These are phyloP conservation scores for Penicillium fimorum DNA, from an alignment of 495 filamentous ascomycete genomes.

Conservation along the genomic window DNA sequence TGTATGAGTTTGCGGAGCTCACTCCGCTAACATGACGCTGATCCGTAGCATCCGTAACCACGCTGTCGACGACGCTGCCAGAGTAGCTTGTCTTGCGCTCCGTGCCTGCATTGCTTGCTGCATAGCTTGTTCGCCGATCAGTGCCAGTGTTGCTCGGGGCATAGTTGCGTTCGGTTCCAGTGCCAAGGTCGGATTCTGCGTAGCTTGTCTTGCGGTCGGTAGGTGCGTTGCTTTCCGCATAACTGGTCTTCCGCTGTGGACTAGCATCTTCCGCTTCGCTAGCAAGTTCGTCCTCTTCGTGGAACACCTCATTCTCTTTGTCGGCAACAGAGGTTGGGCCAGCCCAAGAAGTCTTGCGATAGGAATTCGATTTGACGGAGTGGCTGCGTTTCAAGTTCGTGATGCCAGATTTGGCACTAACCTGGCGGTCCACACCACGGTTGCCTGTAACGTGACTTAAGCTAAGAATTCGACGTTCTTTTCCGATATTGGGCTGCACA, in stretches of 20 bases:
- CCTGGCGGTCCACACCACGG: slow-evolving; percentile 58
- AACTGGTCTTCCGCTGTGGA: slow-evolving; percentile 55
- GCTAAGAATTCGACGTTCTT: slow-evolving; percentile 75
- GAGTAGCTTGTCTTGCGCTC: slow-evolving; percentile 54
- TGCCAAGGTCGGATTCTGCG: neutral
- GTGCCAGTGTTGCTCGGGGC: slow-evolving; percentile 51
- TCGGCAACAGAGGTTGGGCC: slow-evolving; percentile 50
- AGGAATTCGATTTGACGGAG: slow-evolving; percentile 63
- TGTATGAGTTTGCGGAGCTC: slow-evolving; percentile 38
- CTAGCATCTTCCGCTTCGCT: slow-evolving; percentile 46
- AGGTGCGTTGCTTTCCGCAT: slow-evolving; percentile 37
- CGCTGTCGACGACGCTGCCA: slow-evolving; percentile 47
- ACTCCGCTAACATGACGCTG: slow-evolving; percentile 53
- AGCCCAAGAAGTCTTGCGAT: slow-evolving; percentile 76
- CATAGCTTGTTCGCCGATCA: slow-evolving; percentile 54
- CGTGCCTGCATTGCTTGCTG: slow-evolving; percentile 41
- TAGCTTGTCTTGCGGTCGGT: slow-evolving; percentile 25
- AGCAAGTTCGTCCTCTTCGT: slow-evolving; percentile 51
- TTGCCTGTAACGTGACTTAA: slow-evolving; percentile 86
- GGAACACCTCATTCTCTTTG: slow-evolving; percentile 62
- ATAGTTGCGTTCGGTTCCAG: slow-evolving; percentile 21
- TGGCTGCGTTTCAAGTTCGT: slow-evolving; percentile 64
- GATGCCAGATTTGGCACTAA: slow-evolving; percentile 44
- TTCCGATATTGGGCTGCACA: slow-evolving; percentile 44
- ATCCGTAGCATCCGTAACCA: slow-evolving; percentile 46